Evolutionary conservation across 1,284 basidiomycete species (phyloP), one percentile per base, ranked within the genome.

Genomic region (Puccinia horiana): DNA sequence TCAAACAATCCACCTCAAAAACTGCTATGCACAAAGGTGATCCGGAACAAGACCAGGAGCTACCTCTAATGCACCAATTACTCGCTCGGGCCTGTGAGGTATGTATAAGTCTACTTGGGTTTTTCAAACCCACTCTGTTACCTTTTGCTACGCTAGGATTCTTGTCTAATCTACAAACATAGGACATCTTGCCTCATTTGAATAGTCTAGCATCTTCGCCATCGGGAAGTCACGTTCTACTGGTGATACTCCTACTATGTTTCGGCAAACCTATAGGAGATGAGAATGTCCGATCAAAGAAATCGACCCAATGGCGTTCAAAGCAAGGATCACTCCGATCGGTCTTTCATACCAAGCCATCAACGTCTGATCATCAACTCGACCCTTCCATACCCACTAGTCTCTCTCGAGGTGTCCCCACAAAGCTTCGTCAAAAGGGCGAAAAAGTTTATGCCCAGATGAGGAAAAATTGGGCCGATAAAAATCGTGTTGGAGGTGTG

Each of bases 161-260:
- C 23, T 29, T 42, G 2, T 74, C 8, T 29, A 52, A 47, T 11
- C 29, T 76, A 47, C n/a, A 49, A 26, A 49, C 18, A 29, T 20
- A 94, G 92, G 94, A 94, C 89, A 84, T 95, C 37, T 85, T 91
- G 0, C 91, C 92, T 0, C 87, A 87, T 6, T 88, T 95, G 35
- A 88, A 91, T 0, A 88, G 88, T 5, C 89, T 96, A 44, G 87
- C 95, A 49, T 91, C 92, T 88, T 91, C 95, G 85, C 91, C 92
- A 26, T 95, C 95, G 85, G 94, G 92, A 37, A 95, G 95, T 0
- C 95, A 96, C 84, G 93, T 94, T 54, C 84, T 96, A 72, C 92
- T 94, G 52, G 91, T 92, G 23, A 88, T 97, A 0, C 89, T 97
- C 8, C 86, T 92, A 8, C 89, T 96, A 44, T 89, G 96, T 26